Percentiles rank a stretch among this genome's conserved stretches.
Conservation (phyloP, 768 basidiomycete species). For the Trametes coccinea region DNA sequence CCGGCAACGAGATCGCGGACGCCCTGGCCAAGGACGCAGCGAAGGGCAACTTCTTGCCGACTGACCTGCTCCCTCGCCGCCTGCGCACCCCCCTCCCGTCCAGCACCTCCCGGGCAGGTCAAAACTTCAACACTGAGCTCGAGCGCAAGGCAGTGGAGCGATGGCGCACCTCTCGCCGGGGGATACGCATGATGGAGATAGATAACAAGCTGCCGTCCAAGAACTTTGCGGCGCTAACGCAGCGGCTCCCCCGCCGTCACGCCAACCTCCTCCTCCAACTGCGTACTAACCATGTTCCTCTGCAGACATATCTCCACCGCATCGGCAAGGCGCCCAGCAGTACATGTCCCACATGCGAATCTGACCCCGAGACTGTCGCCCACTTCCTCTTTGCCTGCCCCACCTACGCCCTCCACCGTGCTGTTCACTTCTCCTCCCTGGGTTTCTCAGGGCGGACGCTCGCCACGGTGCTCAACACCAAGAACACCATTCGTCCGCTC, state of each 20-base stretch:
- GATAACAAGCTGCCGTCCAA: conserved; percentile 1
- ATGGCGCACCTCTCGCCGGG: conserved; percentile 2
- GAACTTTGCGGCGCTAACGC: not conserved
- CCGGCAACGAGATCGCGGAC: conserved; percentile 20
- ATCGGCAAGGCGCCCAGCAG: conserved; percentile 11
- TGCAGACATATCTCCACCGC: conserved; percentile 30
- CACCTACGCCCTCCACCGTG: not conserved
- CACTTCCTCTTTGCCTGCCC: conserved; percentile 28
- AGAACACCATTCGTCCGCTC: not conserved
- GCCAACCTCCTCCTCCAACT: conserved; percentile 33
- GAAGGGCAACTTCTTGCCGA: not conserved
- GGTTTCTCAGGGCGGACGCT: not conserved
- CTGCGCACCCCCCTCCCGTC: conserved; percentile 16
- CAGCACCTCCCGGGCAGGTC: conserved; percentile 2
- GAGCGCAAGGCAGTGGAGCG: not conserved
- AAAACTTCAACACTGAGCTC: not conserved
- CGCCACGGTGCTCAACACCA: conserved; percentile 5
- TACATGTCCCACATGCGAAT: conserved; percentile 18
- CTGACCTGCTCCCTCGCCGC: not conserved
- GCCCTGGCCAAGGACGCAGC: conserved; percentile 19
- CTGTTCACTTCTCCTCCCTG: not conserved
- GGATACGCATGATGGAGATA: not conserved
- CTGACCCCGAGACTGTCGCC: conserved; percentile 14
- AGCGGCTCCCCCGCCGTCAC: not conserved
- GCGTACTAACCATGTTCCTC: conserved; percentile 33